A percentile compares a stretch with the other conserved stretches of the same genome.
Evolutionary conservation across 768 basidiomycete genomes (phyloP).

Genomic region (Mycena olivaceomarginata): DNA sequence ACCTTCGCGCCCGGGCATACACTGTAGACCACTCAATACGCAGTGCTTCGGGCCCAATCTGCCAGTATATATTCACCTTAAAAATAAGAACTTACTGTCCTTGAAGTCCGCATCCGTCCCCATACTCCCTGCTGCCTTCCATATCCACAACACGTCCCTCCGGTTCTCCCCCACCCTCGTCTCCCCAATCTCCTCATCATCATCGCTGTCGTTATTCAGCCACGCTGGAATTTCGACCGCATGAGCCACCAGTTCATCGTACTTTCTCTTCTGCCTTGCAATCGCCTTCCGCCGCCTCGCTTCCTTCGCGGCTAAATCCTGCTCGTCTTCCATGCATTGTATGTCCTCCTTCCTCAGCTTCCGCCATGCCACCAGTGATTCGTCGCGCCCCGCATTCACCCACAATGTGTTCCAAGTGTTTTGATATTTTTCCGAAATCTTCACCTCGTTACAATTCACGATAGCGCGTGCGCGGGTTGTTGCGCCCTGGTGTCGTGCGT

Average conservation of each 20-base stretch:
- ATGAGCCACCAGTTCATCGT: background rate
- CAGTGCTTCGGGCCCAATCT: constrained; percentile 1
- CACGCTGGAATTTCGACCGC: background rate
- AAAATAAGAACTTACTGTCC: constrained; percentile 1
- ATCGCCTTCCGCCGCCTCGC: background rate
- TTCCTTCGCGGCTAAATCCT: constrained; percentile 3
- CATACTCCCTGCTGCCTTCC: constrained; percentile 1
- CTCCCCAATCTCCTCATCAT: background rate
- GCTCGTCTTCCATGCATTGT: constrained; percentile 16
- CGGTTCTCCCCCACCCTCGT: background rate
- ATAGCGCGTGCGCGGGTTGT: constrained; percentile 24
- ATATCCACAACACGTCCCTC: constrained; percentile 26
- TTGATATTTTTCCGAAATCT: constrained; percentile 36
- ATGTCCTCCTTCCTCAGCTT: constrained; percentile 25
- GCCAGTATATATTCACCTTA: background rate
- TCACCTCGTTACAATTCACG: constrained; percentile 27
- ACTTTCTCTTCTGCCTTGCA: background rate
- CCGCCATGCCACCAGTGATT: constrained; percentile 12
- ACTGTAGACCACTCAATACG: constrained; percentile 39
- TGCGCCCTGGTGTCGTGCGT: background rate
- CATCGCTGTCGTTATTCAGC: background rate
- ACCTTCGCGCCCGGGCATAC: constrained; percentile 12
- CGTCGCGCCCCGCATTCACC: background rate
- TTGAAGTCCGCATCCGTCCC: constrained; percentile 11
- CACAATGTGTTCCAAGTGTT: constrained; percentile 11